A percentile compares a stretch with the other conserved stretches of the same genome.
phyloP scores from a whole-genome alignment of 371 early-diverging fungal species.

The Sporodiniella umbellata region DNA sequence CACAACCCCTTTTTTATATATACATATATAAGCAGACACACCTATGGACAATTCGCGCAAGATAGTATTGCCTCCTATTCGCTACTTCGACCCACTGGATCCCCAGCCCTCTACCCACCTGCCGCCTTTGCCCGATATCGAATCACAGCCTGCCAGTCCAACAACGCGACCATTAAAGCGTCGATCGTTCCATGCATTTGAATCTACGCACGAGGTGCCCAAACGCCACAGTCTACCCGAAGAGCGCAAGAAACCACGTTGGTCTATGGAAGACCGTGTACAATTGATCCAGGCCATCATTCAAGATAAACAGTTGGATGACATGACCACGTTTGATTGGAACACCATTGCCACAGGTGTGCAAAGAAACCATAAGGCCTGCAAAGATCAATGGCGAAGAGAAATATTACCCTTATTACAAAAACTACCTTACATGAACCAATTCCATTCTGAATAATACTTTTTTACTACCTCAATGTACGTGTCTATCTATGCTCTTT shows the following conservation, averaged over 20 bases:
- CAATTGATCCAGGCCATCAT: slow-evolving; percentile 26
- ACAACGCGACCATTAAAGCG: too few relatives aligned
- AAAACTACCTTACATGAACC: not conserved
- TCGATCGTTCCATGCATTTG: not conserved
- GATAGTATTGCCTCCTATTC: not conserved
- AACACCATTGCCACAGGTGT: slow-evolving; percentile 20
- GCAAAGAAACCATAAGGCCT: slow-evolving; percentile 32
- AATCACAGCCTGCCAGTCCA: not conserved
- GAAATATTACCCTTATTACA: slow-evolving; percentile 24
- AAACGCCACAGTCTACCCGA: not conserved
- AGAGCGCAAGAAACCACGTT: slow-evolving; percentile 26
- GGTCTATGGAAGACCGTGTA: slow-evolving; percentile 19
- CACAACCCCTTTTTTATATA: too few relatives aligned
- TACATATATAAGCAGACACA: too few relatives aligned
- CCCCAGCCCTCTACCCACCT: not conserved
- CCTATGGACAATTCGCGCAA: not conserved
- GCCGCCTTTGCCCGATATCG: not conserved
- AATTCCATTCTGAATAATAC: not conserved
- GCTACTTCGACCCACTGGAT: not conserved
- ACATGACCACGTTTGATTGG: slow-evolving; percentile 39
- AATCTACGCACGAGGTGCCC: not conserved
- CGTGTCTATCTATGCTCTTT: not conserved
- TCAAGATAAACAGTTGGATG: slow-evolving; percentile 26
- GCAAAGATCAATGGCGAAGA: slow-evolving; percentile 48
- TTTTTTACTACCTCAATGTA: too few relatives aligned